Evolutionary conservation across 768 basidiomycete genomes (phyloP).

Genomic region (Dentipellis sp.): DNA sequence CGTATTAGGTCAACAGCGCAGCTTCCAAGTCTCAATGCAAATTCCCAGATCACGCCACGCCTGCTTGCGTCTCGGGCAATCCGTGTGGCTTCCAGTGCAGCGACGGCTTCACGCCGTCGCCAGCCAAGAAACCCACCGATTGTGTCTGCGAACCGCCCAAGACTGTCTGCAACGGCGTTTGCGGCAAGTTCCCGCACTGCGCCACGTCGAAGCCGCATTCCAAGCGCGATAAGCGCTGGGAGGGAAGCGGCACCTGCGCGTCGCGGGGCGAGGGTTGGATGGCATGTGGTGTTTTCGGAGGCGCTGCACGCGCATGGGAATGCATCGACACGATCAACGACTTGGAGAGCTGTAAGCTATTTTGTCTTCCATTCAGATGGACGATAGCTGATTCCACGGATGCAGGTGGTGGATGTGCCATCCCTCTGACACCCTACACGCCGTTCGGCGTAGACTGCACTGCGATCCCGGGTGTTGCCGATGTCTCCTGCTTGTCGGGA

Average conservation of each 20-base stretch:
- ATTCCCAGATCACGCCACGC: slow-evolving; percentile 32
- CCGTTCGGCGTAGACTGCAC: slow-evolving; percentile 41
- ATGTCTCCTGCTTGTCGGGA: slow-evolving; percentile 38
- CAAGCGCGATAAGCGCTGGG: slow-evolving; percentile 20
- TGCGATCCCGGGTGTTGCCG: slow-evolving; percentile 35
- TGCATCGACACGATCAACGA: slow-evolving; percentile 38
- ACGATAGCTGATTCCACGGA: not conserved
- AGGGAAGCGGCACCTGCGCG: slow-evolving; percentile 21
- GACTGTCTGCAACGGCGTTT: slow-evolving; percentile 41
- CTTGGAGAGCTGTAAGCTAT: slow-evolving; percentile 42
- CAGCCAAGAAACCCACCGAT: slow-evolving; percentile 23
- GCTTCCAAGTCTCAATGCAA: slow-evolving; percentile 21
- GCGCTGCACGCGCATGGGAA: slow-evolving; percentile 33
- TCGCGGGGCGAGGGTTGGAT: slow-evolving; percentile 21
- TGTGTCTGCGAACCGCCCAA: slow-evolving; percentile 35
- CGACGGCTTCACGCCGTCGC: slow-evolving; percentile 29
- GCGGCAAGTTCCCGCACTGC: slow-evolving; percentile 18
- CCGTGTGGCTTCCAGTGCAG: slow-evolving; percentile 39
- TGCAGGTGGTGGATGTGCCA: slow-evolving; percentile 39
- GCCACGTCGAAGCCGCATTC: slow-evolving; percentile 18
- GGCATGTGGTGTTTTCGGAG: slow-evolving; percentile 35
- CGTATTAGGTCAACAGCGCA: slow-evolving; percentile 18
- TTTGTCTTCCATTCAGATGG: not conserved
- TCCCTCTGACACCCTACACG: slow-evolving; percentile 22
- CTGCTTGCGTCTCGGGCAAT: slow-evolving; percentile 25